Conservation (phyloP, 139 green algal genomes). For the Closterium sp. region DNA sequence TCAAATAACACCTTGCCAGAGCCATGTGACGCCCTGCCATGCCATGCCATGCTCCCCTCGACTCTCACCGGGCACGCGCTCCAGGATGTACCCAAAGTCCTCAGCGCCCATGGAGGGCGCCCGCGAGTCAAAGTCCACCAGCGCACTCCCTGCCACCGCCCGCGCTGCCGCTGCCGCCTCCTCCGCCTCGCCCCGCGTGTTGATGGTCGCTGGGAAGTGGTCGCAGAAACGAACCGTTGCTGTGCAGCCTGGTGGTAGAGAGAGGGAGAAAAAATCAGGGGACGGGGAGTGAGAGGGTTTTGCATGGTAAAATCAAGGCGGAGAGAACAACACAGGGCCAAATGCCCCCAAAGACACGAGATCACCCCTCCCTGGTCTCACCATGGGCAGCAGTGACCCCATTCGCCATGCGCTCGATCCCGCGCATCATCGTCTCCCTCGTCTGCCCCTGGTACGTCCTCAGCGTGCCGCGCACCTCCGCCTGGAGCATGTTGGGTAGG, state of each 20-base stretch:
- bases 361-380: too few relatives aligned
- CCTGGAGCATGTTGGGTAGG: neutral
- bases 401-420: constrained; percentile 8
- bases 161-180: constrained; percentile 6
- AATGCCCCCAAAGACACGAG: too few relatives aligned
- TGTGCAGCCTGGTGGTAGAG: constrained; percentile 19
- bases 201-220: constrained; percentile 39
- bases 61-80: constrained; percentile 25
- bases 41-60: neutral
- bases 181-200: constrained; percentile 21
- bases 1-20: too few relatives aligned
- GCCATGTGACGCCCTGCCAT: neutral
- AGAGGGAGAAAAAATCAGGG: neutral
- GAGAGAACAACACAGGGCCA: too few relatives aligned
- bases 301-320: too few relatives aligned
- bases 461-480: constrained; percentile 24
- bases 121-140: constrained; percentile 28
- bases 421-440: neutral
- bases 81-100: constrained; percentile 50
- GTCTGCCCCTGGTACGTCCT: constrained; percentile 16
- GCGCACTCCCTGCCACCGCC: neutral
- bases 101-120: constrained; percentile 45
- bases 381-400: constrained; percentile 26
- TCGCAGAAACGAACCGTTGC: constrained; percentile 31
- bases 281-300: too few relatives aligned